Evolutionary conservation across 192 early-diverging fungal genomes (phyloP), one percentile per base, ranked within the genome.

Genomic region (Thoreauomyces humboldtii): DNA sequence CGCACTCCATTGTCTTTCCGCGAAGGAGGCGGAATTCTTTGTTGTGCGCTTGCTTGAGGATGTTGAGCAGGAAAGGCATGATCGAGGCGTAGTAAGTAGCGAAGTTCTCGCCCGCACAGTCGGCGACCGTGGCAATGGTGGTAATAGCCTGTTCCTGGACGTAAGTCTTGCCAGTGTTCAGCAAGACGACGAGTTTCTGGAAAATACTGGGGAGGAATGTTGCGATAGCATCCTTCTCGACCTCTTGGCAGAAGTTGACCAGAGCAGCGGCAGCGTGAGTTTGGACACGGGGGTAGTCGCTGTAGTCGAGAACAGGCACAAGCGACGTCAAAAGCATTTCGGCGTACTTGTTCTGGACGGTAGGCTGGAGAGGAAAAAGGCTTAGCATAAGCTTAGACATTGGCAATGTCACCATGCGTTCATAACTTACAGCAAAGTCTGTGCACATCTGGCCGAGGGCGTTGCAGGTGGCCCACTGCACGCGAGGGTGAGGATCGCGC

Each of bases 61-160:
- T 86, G 65, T 91, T 88, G 22, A 99, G 78, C 51, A 99, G 78
- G 54, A 96, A 80, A 25, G 96, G 96, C 96, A 99, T 99, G 69
- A 99, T 95, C 11, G 81, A 78, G 58, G 76, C 69, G 73, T 99
- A 96, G 78, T 95, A 98, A 79, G 93, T 90, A 54, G 78, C 78
- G 66, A 98, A 98, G 72, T 88, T 78, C 54, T 88, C 87, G 69
- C 91, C 89, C n/a, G 96, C 93, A 53, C 89, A 91, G 72, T 98
- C 95, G 2, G 96, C 98, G 25, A 98, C 88, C 0, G 92, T 94
- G 47, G 96, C 95, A 60, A 99, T 92, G 17, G 95, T 91, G 27
- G 98, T 98, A 65, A 99, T 91, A 31, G 94, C 94, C 77, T 99
- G 96, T 74, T 99, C 96, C 76, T 98, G 98, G 43, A 97, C 92